Conservation (phyloP, 2,329 filamentous ascomycete genomes). For the Colletotrichum destructivum region DNA sequence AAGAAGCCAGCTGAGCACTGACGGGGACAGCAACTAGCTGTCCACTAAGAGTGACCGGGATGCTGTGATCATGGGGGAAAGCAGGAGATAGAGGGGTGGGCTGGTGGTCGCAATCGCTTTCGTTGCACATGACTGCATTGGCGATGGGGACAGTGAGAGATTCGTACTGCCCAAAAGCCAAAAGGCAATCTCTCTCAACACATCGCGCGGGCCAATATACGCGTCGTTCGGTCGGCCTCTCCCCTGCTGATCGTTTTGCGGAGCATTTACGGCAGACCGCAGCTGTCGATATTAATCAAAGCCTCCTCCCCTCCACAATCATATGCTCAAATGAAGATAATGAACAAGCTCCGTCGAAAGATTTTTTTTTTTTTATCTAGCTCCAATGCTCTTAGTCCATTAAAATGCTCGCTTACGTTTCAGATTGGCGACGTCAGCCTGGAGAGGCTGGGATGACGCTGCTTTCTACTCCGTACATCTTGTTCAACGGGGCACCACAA, state of each 20-base stretch:
- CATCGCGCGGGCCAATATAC: conserved; percentile 8
- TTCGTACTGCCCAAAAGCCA: conserved; percentile 15
- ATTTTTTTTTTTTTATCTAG: conserved; percentile 1
- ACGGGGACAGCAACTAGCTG: background rate
- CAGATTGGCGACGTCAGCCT: conserved; percentile 35
- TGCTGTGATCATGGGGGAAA: conserved; percentile 10
- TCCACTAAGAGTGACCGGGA: conserved; percentile 7
- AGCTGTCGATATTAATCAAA: conserved; percentile 37
- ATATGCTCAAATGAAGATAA: conserved; percentile 22
- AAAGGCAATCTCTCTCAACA: conserved; percentile 1
- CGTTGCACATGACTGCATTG: background rate
- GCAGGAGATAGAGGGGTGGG: too few species aligned
- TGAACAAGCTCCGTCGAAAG: conserved; percentile 23
- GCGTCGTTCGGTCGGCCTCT: background rate
- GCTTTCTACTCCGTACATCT: conserved; percentile 12
- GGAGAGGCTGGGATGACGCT: conserved; percentile 34
- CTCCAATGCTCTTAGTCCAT: conserved; percentile 34
- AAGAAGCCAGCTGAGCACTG: conserved; percentile 2
- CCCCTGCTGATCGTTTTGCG: conserved; percentile 17
- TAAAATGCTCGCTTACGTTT: conserved; percentile 35
- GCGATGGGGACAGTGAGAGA: conserved; percentile 18
- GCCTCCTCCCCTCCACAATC: conserved; percentile 22
- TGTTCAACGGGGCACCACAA: conserved; percentile 22
- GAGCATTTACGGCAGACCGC: conserved; percentile 25
- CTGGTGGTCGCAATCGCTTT: background rate